Evolutionary conservation across 2,329 filamentous ascomycete species (phyloP).

Genomic region (Corinectria fuckeliana): DNA sequence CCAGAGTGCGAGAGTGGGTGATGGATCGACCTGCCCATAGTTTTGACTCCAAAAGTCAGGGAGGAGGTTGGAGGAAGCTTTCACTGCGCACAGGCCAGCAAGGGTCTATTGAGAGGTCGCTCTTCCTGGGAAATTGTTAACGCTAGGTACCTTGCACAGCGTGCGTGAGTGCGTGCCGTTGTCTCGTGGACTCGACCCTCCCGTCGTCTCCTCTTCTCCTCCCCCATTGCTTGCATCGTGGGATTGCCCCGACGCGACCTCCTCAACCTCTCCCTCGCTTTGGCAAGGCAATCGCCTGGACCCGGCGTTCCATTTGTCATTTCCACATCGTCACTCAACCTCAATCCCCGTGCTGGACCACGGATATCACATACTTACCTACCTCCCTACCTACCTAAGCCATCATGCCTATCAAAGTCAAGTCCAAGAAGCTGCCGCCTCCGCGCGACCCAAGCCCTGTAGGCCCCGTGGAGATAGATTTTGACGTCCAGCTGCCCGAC

Average conservation of each 20-base stretch:
- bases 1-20: neutral
- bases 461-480: conserved; percentile 40
- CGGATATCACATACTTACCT: neutral
- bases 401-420: conserved; percentile 48
- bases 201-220: neutral
- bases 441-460: conserved; percentile 46
- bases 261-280: neutral
- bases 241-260: neutral
- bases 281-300: neutral
- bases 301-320: neutral
- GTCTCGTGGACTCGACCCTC: neutral
- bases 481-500: conserved; percentile 55
- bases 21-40: neutral
- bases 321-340: neutral
- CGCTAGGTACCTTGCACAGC: neutral
- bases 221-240: neutral
- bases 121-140: neutral
- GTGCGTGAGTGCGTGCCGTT: neutral
- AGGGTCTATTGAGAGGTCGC: conserved; percentile 6
- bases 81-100: conserved; percentile 10
- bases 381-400: neutral
- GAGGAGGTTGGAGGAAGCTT: neutral
- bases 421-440: conserved; percentile 42
- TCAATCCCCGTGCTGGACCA: neutral
- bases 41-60: neutral